Conservation (phyloP, 805 yeast genomes). For the Novakomyces olei region DNA sequence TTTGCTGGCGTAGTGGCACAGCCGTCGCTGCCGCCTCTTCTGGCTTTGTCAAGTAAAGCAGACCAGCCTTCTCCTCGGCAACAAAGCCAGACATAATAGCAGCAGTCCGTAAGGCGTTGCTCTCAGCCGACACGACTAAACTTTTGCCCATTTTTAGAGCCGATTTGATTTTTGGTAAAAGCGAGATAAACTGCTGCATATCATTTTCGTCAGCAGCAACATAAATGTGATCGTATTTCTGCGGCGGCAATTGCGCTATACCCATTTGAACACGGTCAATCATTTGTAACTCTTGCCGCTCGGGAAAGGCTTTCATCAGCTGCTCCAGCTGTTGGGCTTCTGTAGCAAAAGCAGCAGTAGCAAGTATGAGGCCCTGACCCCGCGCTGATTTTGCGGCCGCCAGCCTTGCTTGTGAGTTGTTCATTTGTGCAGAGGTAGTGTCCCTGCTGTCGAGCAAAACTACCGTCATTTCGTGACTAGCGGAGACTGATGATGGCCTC, state of each 20-base stretch:
- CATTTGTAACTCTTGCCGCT: constrained; percentile 7
- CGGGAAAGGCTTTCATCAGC: no score
- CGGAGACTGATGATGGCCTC: no score
- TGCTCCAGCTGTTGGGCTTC: no score
- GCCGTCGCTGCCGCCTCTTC: constrained; percentile 15
- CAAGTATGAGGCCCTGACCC: no score
- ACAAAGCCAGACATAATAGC: constrained; percentile 42
- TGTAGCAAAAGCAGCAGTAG: no score
- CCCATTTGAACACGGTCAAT: constrained; percentile 6
- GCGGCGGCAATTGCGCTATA: constrained; percentile 3
- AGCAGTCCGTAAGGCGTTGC: constrained; percentile 19
- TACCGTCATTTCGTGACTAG: no score
- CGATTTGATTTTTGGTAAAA: neutral
- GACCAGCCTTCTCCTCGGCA: constrained; percentile 15
- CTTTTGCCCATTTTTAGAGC: no score
- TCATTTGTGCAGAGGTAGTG: no score
- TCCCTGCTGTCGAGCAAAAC: no score
- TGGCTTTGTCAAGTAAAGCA: constrained; percentile 36
- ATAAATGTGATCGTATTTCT: constrained; percentile 4
- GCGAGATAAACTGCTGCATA: neutral
- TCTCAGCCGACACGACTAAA: no score
- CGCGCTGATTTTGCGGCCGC: no score
- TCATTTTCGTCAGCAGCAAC: constrained; percentile 2
- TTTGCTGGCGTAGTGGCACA: constrained; percentile 7
- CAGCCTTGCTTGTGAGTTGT: no score